phyloP scores from a whole-genome alignment of 2,329 filamentous ascomycete species.

The Colletotrichum lindemuthianum region DNA sequence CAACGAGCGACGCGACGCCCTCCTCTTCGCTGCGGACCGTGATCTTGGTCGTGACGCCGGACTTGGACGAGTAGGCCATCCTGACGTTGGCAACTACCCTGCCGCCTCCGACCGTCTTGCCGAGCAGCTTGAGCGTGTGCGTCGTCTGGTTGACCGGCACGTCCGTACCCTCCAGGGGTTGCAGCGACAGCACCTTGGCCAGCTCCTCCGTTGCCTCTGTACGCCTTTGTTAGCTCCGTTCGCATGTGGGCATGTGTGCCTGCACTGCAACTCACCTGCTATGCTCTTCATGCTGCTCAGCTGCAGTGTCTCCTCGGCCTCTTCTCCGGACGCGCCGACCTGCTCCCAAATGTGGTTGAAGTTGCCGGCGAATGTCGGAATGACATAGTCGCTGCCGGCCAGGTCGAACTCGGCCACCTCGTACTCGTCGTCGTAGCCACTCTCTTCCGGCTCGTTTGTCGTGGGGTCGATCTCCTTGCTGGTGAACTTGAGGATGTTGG shows the following conservation, averaged over 20 bases:
- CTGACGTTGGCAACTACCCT: constrained; percentile 87
- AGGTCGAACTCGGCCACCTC: constrained; percentile 95
- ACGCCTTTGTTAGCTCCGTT: constrained; percentile 34
- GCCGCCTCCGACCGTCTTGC: constrained; percentile 92
- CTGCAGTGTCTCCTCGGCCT: constrained; percentile 91
- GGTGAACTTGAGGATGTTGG: constrained; percentile 94
- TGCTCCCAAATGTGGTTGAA: constrained; percentile 98
- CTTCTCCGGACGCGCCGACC: constrained; percentile 86
- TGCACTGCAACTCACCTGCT: constrained; percentile 71
- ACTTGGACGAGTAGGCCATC: constrained; percentile 94
- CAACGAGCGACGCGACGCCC: constrained; percentile 83
- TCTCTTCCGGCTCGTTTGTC: constrained; percentile 90
- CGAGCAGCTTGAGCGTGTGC: constrained; percentile 94
- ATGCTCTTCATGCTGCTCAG: constrained; percentile 91
- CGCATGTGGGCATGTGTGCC: background rate
- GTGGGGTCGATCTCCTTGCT: constrained; percentile 98
- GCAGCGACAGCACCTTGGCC: constrained; percentile 85
- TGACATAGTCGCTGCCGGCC: constrained; percentile 89
- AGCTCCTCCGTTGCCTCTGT: constrained; percentile 93
- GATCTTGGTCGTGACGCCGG: constrained; percentile 95
- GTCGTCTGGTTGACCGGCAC: constrained; percentile 88
- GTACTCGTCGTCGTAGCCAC: constrained; percentile 97
- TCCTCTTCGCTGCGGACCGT: constrained; percentile 92
- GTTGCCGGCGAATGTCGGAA: constrained; percentile 92
- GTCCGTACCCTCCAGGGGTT: constrained; percentile 94